A percentile compares a stretch with the other conserved stretches of the same genome.
Conservation (phyloP, 2,329 filamentous ascomycete genomes). For the Botryotinia narcissicola region DNA sequence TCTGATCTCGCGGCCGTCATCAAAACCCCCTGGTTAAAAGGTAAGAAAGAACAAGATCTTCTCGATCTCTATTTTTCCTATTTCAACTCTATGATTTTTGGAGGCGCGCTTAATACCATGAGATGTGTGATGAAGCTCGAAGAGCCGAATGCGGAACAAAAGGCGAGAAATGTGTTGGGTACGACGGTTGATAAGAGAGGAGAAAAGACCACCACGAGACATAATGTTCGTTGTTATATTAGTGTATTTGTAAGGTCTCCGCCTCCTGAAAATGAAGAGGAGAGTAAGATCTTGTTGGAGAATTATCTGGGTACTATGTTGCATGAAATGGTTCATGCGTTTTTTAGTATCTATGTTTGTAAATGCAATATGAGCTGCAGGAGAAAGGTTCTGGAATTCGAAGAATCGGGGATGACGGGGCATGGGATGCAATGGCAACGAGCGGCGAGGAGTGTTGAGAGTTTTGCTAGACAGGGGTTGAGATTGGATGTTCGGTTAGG, state of each 20-base stretch:
- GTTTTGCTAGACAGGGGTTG: neutral
- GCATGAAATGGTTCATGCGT: conserved; percentile 20
- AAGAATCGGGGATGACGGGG: conserved; percentile 10
- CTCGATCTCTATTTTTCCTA: conserved; percentile 13
- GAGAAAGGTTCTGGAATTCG: neutral
- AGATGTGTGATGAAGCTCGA: conserved; percentile 9
- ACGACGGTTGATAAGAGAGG: conserved; percentile 11
- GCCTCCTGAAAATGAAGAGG: neutral
- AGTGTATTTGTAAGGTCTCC: neutral
- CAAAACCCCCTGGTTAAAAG: conserved; percentile 16
- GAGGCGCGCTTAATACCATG: conserved; percentile 12
- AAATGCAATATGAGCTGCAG: neutral
- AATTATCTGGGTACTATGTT: conserved; percentile 17
- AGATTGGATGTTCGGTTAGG: conserved; percentile 12
- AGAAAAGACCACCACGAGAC: neutral
- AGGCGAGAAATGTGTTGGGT: neutral
- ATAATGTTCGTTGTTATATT: conserved; percentile 7
- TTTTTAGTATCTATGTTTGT: conserved; percentile 21
- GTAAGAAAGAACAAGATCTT: conserved; percentile 11
- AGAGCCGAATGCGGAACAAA: conserved; percentile 6
- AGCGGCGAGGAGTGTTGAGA: conserved; percentile 6
- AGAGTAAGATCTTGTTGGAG: neutral
- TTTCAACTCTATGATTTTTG: conserved; percentile 17
- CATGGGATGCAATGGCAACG: conserved; percentile 8
- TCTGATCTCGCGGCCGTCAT: neutral